Conservation (phyloP, 2,329 filamentous ascomycete genomes). For the Paecilomyces niveus region DNA sequence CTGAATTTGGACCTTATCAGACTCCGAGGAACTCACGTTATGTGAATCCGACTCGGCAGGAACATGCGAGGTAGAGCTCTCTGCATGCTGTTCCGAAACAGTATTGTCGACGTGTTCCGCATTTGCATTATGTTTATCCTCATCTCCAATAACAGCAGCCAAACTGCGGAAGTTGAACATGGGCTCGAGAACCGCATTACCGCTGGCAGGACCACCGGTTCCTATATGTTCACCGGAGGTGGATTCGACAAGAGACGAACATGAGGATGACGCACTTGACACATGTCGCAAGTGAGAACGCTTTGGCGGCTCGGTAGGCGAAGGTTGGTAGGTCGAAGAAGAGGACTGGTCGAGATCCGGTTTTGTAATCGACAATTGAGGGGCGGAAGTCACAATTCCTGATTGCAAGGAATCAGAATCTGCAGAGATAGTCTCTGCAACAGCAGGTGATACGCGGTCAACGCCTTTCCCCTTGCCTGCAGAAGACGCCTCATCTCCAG, state of each 20-base stretch:
- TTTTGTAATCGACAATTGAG: conserved; percentile 2
- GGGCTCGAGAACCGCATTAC: conserved; percentile 56
- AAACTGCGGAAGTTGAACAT: conserved; percentile 90
- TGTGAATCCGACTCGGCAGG: conserved; percentile 9
- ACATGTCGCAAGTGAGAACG: conserved; percentile 72
- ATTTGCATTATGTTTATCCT: conserved; percentile 42
- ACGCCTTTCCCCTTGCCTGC: conserved; percentile 62
- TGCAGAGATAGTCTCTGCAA: conserved; percentile 6
- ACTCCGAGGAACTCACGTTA: conserved; percentile 6
- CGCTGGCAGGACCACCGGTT: conserved; percentile 45
- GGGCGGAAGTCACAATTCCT: conserved; percentile 15
- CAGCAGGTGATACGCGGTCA: conserved; percentile 43
- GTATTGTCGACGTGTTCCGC: conserved; percentile 32
- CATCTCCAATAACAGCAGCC: conserved; percentile 71
- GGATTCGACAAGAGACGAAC: conserved; percentile 69
- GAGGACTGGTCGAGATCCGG: conserved; percentile 12
- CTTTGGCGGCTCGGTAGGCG: conserved; percentile 47
- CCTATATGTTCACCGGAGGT: conserved; percentile 31
- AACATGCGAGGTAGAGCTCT: conserved; percentile 15
- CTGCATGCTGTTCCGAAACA: conserved; percentile 9
- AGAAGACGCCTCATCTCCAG: conserved; percentile 26
- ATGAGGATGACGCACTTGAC: conserved; percentile 78
- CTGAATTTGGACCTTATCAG: conserved; percentile 4
- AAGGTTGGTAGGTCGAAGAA: conserved; percentile 36
- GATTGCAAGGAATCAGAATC: conserved; percentile 26